Evolutionary conservation across 2,329 filamentous ascomycete genomes (phyloP).

Genomic region (Aspergillus aculeatus): DNA sequence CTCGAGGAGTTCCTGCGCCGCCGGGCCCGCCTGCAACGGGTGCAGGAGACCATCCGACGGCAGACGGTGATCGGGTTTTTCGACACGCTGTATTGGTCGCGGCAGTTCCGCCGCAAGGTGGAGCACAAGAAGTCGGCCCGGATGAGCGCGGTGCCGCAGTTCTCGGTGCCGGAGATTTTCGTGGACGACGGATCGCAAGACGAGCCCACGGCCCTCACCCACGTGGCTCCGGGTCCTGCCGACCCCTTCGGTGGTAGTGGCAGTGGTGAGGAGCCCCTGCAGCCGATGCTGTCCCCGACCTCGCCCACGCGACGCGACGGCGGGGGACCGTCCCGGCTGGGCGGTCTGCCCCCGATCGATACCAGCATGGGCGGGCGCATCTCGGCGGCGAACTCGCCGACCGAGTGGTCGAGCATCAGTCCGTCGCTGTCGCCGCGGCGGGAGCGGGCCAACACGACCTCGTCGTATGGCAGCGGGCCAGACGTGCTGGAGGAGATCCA

Average conservation of each 20-base stretch:
- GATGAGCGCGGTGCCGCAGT: constrained; percentile 74
- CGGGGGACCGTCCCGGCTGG: constrained; percentile 19
- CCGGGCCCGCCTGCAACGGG: constrained; percentile 82
- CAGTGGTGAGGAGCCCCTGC: constrained; percentile 7
- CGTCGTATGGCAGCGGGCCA: constrained; percentile 32
- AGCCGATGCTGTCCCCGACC: constrained; percentile 36
- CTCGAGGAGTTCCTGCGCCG: constrained; percentile 93
- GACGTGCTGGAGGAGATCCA: constrained; percentile 17
- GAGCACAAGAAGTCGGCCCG: constrained; percentile 71
- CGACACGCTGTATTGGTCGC: constrained; percentile 84
- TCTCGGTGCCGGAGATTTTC: constrained; percentile 84
- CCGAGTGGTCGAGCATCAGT: constrained; percentile 56
- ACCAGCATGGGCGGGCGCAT: constrained; percentile 41
- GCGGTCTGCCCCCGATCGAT: constrained; percentile 51
- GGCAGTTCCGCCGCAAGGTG: constrained; percentile 73
- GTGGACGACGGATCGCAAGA: constrained; percentile 70
- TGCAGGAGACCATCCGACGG: constrained; percentile 89
- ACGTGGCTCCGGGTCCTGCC: constrained; percentile 13
- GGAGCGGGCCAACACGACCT: constrained; percentile 21
- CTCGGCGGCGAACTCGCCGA: constrained; percentile 36
- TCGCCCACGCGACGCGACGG: constrained; percentile 28
- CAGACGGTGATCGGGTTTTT: constrained; percentile 93
- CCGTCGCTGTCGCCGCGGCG: constrained; percentile 38
- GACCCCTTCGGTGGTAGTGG: too few species aligned
- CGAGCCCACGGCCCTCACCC: constrained; percentile 27